Percentiles rank a stretch among this genome's conserved stretches.
phyloP scores from a whole-genome alignment of 2,329 filamentous ascomycete species.

The Arachnopeziza araneosa region DNA sequence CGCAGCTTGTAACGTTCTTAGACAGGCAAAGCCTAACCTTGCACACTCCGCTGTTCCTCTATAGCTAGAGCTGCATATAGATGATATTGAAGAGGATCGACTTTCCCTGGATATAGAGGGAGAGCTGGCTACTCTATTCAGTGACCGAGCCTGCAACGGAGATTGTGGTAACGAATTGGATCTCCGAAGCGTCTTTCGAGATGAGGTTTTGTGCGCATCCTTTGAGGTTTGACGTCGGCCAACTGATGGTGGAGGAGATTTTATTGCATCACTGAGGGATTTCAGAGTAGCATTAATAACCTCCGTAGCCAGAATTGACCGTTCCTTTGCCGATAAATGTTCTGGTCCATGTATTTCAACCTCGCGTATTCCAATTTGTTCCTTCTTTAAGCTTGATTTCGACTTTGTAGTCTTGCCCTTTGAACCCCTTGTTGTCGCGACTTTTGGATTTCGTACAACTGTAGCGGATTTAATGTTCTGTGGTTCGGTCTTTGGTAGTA shows the following conservation, averaged over 20 bases:
- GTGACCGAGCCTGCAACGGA: slow-evolving; percentile 54
- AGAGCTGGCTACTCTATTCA: slow-evolving; percentile 56
- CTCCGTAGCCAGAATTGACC: slow-evolving; percentile 63
- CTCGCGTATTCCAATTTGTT: slow-evolving; percentile 26
- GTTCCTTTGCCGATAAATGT: slow-evolving; percentile 51
- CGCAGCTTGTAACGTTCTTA: slow-evolving; percentile 50
- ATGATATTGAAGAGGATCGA: slow-evolving; percentile 35
- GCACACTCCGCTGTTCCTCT: slow-evolving; percentile 53
- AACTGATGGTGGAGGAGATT: slow-evolving; percentile 31
- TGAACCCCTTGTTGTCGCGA: slow-evolving; percentile 2
- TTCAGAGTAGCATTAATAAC: slow-evolving; percentile 68
- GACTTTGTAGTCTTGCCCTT: slow-evolving; percentile 14
- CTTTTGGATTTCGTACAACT: slow-evolving; percentile 8
- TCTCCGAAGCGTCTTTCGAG: slow-evolving; percentile 42
- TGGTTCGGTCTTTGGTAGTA: slow-evolving; percentile 33
- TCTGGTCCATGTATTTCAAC: slow-evolving; percentile 28
- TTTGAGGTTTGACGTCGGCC: slow-evolving; percentile 25
- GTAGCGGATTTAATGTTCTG: slow-evolving; percentile 2
- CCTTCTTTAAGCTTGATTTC: slow-evolving; percentile 14
- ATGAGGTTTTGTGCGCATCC: slow-evolving; percentile 34
- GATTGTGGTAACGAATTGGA: slow-evolving; percentile 54
- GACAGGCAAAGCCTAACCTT: slow-evolving; percentile 58
- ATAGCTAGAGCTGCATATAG: slow-evolving; percentile 26
- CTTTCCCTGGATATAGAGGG: slow-evolving; percentile 45
- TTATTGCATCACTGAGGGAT: slow-evolving; percentile 61